Evolutionary conservation across 164 flowering plant genomes (phyloP).

Genomic region (Stephania yunnanensis): DNA sequence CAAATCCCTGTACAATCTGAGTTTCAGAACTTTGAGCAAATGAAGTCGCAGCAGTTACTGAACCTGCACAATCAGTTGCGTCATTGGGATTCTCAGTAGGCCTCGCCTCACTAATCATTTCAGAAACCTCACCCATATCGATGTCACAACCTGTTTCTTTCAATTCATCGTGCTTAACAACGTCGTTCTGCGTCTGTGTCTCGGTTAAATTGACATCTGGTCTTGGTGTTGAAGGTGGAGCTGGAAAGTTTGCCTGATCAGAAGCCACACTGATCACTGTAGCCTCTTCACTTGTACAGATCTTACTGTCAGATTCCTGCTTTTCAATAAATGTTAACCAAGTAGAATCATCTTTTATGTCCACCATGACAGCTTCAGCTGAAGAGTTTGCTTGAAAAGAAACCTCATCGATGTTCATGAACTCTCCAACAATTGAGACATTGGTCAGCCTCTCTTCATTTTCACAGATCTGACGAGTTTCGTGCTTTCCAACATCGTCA

Average conservation of each 20-base stretch:
- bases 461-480: not conserved
- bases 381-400: not conserved
- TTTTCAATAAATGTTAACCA: not conserved
- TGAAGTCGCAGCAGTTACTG: not conserved
- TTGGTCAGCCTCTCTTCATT: not conserved
- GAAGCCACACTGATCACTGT: not conserved
- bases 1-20: conserved; percentile 9
- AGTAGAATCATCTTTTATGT: not conserved
- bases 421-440: not conserved
- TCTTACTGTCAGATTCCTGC: not conserved
- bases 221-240: not conserved
- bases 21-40: conserved; percentile 3
- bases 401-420: not conserved
- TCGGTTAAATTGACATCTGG: not conserved
- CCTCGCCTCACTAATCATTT: not conserved
- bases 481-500: not conserved
- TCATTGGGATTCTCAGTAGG: not conserved
- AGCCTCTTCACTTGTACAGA: not conserved
- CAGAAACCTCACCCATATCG: not conserved
- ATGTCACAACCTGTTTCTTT: not conserved
- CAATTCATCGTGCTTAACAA: not conserved
- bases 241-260: not conserved
- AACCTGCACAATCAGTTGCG: conserved; percentile 1
- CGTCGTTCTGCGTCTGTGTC: not conserved
- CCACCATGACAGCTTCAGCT: not conserved